These are phyloP conservation scores for Geum urbanum DNA, from an alignment of 306 rosid genomes.

Conservation along the genomic window DNA sequence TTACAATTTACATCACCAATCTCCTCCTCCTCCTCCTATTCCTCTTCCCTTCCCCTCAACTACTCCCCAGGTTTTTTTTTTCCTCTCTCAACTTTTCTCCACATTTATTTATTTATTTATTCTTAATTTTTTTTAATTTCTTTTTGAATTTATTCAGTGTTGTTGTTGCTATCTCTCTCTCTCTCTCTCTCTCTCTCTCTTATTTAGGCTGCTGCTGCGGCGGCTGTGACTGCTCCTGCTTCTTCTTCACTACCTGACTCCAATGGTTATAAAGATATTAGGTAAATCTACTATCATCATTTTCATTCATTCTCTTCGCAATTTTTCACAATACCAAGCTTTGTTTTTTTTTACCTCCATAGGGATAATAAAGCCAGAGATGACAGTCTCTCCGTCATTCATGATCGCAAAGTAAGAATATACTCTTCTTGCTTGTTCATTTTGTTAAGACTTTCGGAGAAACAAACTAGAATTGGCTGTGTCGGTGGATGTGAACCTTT, in stretches of 20 bases:
- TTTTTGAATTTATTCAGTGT: not conserved
- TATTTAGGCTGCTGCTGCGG: conserved; percentile 48
- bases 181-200: conserved; percentile 2
- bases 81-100: too few relatives aligned
- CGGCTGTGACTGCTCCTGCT: too few relatives aligned
- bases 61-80: too few relatives aligned
- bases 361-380: conserved; percentile 66
- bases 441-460: too few relatives aligned
- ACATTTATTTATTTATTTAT: too few relatives aligned
- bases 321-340: too few relatives aligned
- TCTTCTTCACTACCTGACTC: conserved; percentile 43
- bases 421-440: conserved; percentile 13
- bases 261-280: conserved; percentile 57
- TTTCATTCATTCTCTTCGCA: not conserved
- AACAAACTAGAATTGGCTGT: too few relatives aligned
- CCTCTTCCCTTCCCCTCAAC: too few relatives aligned
- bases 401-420: conserved; percentile 63
- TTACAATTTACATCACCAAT: not conserved
- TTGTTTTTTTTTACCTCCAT: conserved; percentile 14
- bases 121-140: too few relatives aligned
- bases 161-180: not conserved
- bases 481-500: too few relatives aligned
- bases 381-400: conserved; percentile 35
- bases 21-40: conserved; percentile 36
- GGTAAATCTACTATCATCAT: conserved; percentile 35